Base-by-base conservation (phyloP, 2,329 filamentous ascomycete genomes). In the Pleoardoris graminearum region DNA sequence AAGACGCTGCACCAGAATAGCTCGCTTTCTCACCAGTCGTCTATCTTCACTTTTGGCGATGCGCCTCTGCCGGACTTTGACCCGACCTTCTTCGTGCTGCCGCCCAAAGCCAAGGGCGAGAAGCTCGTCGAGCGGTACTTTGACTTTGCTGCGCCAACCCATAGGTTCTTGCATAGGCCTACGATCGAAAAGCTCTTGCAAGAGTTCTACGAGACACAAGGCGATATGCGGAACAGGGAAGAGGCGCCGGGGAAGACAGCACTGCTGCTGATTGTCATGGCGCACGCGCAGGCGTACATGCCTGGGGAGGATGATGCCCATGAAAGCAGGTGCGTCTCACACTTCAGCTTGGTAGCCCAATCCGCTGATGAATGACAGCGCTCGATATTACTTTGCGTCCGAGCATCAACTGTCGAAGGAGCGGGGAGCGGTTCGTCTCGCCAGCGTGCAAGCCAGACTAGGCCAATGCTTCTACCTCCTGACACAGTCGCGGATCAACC, bases 91-190 rank as follows among this genome's bases (percentile, higher is more conserved):
- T 79, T 77, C 50, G 66, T 76, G 6, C 60, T 81, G 27, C 76
- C 54, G 54, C 71, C 42, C 49, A 83, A 48, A 74, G 76, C 4
- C 49, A 76, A 38, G 71, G 77, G 29, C 47, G 71, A 66, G 47
- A 74, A 77, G 19, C 61, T 84, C 2, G 68, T 85, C 4, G 73
- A 75, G 7, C 71, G 82, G 6, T 85, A 85, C 48, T 85, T 85
- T 55, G 82, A 85, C 41, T 82, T 82, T 51, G 83, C 81, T 6
- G 81, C 83, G 17, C 81, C 83, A 0, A 85, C 83, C 0, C 84
- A 85, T 57, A 77, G 82, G 3, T 82, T 85, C 50, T 61, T 85
- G 17, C 82, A 85, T 59, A 73, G 81, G 0, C 79, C 80, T 0
- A 80, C 78, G 2, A 77, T 83, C n/a, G 66, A 77, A 48, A 59